Base-by-base conservation (phyloP, 2,329 filamentous ascomycete species). In the Didymella sp. region DNA sequence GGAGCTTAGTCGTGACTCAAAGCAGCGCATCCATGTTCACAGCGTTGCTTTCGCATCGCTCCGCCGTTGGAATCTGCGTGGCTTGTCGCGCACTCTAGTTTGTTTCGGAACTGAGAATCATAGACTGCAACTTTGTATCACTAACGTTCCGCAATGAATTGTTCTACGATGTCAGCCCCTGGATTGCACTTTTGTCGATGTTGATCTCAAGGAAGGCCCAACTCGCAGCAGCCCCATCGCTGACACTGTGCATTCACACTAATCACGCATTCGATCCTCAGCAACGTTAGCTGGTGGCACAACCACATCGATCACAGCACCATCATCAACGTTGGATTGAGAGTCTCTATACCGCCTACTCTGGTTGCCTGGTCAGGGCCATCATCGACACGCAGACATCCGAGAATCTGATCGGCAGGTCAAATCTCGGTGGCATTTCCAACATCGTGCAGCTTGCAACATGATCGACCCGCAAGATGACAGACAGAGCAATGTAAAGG, bases 371-470 rank as follows among this genome's bases (percentile, higher is more conserved):
- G 35, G 15, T 50, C 11, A 27, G 12, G 1, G 38, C 17, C 28
- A 37, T 22, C 21, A 12, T 24, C 15, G 33, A 33, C 13, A 31
- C 6, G 21, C 21, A 42, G 8, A 5, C n/a, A 42, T 17, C 27
- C 21, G 12, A 25, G 13, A 19, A 4, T 35, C 28, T 30, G 41
- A 35, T 47, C 44, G 44, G 37, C 44, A 54, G 43, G 38, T 38
- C 38, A 25, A 38, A 49, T 44, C 25, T 55, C 38, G 51, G 51
- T 25, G 45, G 17, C 4, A 38, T 38, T 25, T 15, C 28, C 51
- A 54, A 28, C 12, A 33, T 17, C 15, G 22, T 17, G 37, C 31
- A 22, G 22, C 19, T 31, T 44, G 2, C 19, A 25, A 9, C 6
- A 4, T 49, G 38, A 17, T 30, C 22, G 11, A 22, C n/a, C 17